These are phyloP conservation scores for Silene latifolia DNA, from an alignment of 148 eudicot species.

Conservation along the genomic window DNA sequence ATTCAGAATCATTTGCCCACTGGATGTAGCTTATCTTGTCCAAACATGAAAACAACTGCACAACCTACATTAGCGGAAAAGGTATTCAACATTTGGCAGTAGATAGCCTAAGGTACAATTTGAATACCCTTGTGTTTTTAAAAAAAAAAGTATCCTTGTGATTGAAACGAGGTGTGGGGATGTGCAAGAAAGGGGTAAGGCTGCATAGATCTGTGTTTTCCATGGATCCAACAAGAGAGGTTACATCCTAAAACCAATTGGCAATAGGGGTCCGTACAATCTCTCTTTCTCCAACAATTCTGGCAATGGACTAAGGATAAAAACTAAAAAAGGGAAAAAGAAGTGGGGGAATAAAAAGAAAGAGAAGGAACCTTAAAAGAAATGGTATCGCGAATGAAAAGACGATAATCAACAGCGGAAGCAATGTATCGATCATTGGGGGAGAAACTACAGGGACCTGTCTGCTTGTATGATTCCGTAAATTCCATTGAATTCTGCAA, in stretches of 20 bases:
- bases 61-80: slow-evolving; percentile 41
- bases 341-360: no score
- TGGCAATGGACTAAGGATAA: no score
- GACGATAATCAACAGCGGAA: slow-evolving; percentile 86
- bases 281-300: no score
- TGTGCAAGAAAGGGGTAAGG: neutral
- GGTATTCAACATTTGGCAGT: neutral
- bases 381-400: slow-evolving; percentile 78
- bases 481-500: slow-evolving; percentile 55
- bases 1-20: slow-evolving; percentile 98
- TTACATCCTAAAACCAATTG: no score
- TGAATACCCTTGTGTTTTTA: neutral
- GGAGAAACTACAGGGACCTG: slow-evolving; percentile 83
- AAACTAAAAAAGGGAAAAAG: no score
- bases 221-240: no score
- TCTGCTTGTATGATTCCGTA: slow-evolving; percentile 79
- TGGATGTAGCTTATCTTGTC: slow-evolving; percentile 92
- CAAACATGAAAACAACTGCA: slow-evolving; percentile 84
- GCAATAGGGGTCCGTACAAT: no score
- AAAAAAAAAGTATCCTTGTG: neutral
- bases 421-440: slow-evolving; percentile 79
- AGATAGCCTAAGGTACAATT: neutral
- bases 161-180: neutral
- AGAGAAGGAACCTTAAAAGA: slow-evolving; percentile 58
- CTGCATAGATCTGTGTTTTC: neutral